phyloP scores from a whole-genome alignment of 306 rosid genomes.

The Alnus rubra region DNA sequence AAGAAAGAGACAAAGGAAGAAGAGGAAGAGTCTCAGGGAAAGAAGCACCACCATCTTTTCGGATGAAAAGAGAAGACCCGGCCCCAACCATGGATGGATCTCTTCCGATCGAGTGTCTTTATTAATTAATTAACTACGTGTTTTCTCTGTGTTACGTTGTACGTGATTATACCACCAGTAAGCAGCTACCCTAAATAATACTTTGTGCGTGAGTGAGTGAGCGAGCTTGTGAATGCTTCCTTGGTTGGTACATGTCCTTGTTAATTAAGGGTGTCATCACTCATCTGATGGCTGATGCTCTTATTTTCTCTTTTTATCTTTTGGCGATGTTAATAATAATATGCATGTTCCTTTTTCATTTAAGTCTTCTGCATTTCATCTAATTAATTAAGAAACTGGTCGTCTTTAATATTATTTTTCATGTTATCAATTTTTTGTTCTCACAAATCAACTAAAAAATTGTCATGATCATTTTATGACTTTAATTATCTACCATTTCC shows the following conservation, averaged over 20 bases:
- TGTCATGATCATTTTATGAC: not conserved
- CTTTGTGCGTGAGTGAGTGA: not conserved
- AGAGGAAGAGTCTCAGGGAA: conserved; percentile 63
- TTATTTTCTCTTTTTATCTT: too few relatives aligned
- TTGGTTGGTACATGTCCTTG: conserved; percentile 1
- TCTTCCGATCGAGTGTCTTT: not conserved
- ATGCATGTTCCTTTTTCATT: too few relatives aligned
- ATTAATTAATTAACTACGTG: not conserved
- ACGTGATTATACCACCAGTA: not conserved
- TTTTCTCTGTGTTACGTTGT: not conserved
- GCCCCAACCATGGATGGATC: not conserved
- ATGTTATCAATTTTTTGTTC: not conserved
- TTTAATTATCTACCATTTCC: not conserved
- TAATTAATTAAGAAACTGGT: too few relatives aligned
- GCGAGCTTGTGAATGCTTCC: not conserved
- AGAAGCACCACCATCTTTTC: conserved; percentile 68
- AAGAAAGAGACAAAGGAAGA: conserved; percentile 58
- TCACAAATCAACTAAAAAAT: not conserved
- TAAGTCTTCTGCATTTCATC: too few relatives aligned
- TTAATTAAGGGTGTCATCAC: not conserved
- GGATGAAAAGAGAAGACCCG: conserved; percentile 21
- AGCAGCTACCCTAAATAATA: conserved; percentile 3
- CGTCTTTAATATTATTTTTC: not conserved
- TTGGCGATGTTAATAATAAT: not conserved
- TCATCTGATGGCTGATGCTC: too few relatives aligned